Base-by-base conservation (phyloP, 768 basidiomycete genomes). In the Sarcodon sp. region DNA sequence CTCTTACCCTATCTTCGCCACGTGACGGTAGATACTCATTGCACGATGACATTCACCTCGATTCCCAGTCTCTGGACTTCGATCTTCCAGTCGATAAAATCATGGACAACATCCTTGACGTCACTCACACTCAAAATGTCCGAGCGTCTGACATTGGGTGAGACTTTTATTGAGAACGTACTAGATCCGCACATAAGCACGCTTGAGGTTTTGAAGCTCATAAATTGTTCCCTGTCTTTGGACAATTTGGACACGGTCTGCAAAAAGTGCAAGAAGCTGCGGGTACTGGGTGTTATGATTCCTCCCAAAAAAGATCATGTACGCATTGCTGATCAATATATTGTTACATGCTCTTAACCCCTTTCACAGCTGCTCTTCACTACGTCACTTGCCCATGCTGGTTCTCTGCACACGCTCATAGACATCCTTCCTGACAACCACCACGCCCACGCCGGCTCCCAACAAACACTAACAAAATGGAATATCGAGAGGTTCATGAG, bases 11-110 rank as follows among this genome's bases (percentile, higher is more conserved):
- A 64, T 33, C 66, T 85, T 0, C 66, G 63, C 0, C 68, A 78
- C 55, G 65, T 85, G 0, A 65, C 77, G 3, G 51, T 84, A 35
- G 79, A 83, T 53, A 59, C 70, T 0, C 72, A 72, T 44, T 63
- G 57, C 37, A 56, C 56, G 13, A 39, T 63, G 52, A 37, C 54
- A 50, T 59, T 59, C 3, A 46, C 57, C 7, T 52, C 59, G 7
- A 45, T 49, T 27, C 43, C 51, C 3, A 47, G 57, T 8, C 50
- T 61, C 15, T 63, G 64, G 46, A 58, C 58, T 46, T 57, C 58
- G 6, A 62, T 64, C 34, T 54, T 64, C 50, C 57, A 51, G 11
- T 51, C 59, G 43, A 61, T 56, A 36, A 61, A 57, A 12, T 54
- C 53, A 15, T 64, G 61, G 56, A 62, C 64, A 18, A 66, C 62